phyloP scores from a whole-genome alignment of 106 monocot genomes.

The Amphibolis antarctica region DNA sequence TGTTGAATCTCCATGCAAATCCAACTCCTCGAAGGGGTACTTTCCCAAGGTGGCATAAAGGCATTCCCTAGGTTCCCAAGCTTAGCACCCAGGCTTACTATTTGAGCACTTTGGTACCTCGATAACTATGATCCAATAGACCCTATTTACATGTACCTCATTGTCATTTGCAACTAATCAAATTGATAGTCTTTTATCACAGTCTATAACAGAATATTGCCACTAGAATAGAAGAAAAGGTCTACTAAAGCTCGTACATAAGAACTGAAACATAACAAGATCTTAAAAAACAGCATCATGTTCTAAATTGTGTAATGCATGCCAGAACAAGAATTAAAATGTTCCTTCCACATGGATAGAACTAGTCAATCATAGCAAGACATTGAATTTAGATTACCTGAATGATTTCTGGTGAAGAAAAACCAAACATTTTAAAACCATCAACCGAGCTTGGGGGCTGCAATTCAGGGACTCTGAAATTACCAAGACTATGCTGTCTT shows the following conservation, averaged over 20 bases:
- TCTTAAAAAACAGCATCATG: background rate
- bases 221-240: background rate
- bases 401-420: constrained; percentile 47
- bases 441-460: constrained; percentile 71
- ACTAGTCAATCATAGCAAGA: background rate
- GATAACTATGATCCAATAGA: too few relatives aligned
- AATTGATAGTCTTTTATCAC: too few relatives aligned
- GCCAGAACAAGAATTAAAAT: background rate
- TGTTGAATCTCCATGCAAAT: too few relatives aligned
- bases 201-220: background rate
- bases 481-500: constrained; percentile 34
- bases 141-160: too few relatives aligned
- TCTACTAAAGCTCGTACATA: background rate
- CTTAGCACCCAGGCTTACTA: too few relatives aligned
- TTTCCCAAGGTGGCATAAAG: too few relatives aligned
- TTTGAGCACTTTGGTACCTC: too few relatives aligned
- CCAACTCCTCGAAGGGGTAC: too few relatives aligned
- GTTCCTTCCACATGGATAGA: background rate
- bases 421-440: constrained; percentile 89
- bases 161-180: too few relatives aligned
- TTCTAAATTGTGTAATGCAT: background rate
- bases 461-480: constrained; percentile 35
- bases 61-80: too few relatives aligned
- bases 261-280: background rate
- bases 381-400: constrained; percentile 30